These are phyloP conservation scores for Lipomyces sp. DNA, from an alignment of 805 yeast genomes.

Conservation along the genomic window DNA sequence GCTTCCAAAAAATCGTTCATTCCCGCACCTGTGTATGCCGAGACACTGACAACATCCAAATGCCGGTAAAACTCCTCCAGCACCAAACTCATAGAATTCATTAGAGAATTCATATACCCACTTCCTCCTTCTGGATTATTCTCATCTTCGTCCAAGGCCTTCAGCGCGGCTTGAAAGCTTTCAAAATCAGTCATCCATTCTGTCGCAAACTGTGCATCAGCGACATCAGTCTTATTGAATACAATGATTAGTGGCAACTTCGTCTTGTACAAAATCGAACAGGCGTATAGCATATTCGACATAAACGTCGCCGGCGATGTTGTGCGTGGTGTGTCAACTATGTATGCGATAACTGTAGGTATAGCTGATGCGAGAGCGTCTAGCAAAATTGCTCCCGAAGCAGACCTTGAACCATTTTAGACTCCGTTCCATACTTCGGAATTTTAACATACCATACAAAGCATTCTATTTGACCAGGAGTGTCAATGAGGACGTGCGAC, in stretches of 20 bases:
- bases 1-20: constrained; percentile 87
- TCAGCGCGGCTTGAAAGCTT: constrained; percentile 78
- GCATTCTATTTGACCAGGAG: constrained; percentile 99
- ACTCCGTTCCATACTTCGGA: constrained; percentile 49
- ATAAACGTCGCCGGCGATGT: constrained; percentile 95
- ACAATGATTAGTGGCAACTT: constrained; percentile 96
- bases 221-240: constrained; percentile 91
- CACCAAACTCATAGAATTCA: constrained; percentile 94
- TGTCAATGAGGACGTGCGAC: constrained; percentile 77
- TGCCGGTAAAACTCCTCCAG: constrained; percentile 94
- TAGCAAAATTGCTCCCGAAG: constrained; percentile 94
- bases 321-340: constrained; percentile 95
- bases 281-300: constrained; percentile 97
- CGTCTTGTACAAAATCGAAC: constrained; percentile 94
- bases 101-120: constrained; percentile 92
- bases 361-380: constrained; percentile 95
- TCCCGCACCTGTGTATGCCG: constrained; percentile 92
- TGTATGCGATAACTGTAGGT: constrained; percentile 94
- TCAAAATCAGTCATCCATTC: constrained; percentile 99
- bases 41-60: constrained; percentile 88
- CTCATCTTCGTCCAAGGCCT: constrained; percentile 66
- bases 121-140: constrained; percentile 66
- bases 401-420: constrained; percentile 49
- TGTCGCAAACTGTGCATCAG: constrained; percentile 82
- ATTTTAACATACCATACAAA: constrained; percentile 65